These are phyloP conservation scores for Zygosaccharomyces sapae DNA, from an alignment of 1,139 yeast species.

Conservation along the genomic window DNA sequence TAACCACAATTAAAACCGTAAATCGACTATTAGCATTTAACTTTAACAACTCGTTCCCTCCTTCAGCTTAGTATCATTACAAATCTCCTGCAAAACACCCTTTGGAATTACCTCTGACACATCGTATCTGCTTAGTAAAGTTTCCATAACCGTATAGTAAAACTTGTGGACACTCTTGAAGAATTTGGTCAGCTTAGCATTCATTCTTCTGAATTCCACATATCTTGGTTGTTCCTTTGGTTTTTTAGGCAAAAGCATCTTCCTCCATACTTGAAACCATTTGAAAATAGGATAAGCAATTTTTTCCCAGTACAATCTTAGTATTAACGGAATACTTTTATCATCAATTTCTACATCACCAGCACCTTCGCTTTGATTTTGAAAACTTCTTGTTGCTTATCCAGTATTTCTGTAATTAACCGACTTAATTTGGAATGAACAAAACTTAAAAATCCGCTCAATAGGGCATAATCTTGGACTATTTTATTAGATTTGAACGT, in stretches of 20 bases:
- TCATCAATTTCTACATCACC: conserved; percentile 14
- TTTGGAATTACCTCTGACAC: conserved; percentile 20
- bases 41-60: conserved; percentile 23
- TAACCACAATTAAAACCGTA: conserved; percentile 44
- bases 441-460: conserved; percentile 31
- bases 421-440: conserved; percentile 28
- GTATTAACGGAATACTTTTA: conserved; percentile 27
- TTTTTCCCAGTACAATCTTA: conserved; percentile 55
- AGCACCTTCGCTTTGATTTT: conserved; percentile 1
- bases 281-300: conserved; percentile 63
- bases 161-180: conserved; percentile 46
- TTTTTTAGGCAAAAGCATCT: conserved; percentile 20
- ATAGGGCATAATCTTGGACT: conserved; percentile 29
- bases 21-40: conserved; percentile 24
- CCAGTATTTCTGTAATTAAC: conserved; percentile 12
- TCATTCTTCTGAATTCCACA: conserved; percentile 56
- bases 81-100: conserved; percentile 18
- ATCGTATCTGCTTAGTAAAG: conserved; percentile 17
- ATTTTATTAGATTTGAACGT: conserved; percentile 27
- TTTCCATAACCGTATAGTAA: conserved; percentile 42
- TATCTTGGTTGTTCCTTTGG: conserved; percentile 33
- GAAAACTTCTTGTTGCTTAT: conserved; percentile 8
- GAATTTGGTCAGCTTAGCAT: conserved; percentile 49
- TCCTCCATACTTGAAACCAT: conserved; percentile 39
- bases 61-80: conserved; percentile 21